Evolutionary conservation across 139 green algal genomes (phyloP).

Genomic region (Deuterostichococcus epilithicus): DNA sequence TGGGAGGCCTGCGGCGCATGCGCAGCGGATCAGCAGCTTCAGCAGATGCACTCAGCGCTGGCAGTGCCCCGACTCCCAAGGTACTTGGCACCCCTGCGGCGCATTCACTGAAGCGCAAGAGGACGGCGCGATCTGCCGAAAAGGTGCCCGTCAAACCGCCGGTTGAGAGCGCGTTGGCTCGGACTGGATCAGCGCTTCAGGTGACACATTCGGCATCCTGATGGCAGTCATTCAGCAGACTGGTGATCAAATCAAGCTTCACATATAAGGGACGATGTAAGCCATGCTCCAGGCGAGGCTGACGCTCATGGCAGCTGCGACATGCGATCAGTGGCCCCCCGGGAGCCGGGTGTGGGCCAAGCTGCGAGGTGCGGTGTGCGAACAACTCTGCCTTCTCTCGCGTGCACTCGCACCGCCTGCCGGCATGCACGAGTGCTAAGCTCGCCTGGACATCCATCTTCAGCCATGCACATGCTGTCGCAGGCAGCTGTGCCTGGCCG

Average conservation of each 20-base stretch:
- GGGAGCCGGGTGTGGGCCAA: constrained; percentile 24
- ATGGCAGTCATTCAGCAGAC: too few relatives aligned
- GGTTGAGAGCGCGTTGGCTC: background rate
- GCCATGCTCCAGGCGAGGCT: background rate
- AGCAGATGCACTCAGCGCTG: too few relatives aligned
- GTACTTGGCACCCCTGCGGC: too few relatives aligned
- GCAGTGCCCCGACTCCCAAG: too few relatives aligned
- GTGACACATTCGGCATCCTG: background rate
- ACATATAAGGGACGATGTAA: too few relatives aligned
- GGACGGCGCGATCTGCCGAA: background rate
- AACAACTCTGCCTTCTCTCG: too few relatives aligned
- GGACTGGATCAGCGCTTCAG: background rate
- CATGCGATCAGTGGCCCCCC: background rate
- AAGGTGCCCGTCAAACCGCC: background rate
- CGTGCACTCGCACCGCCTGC: too few relatives aligned
- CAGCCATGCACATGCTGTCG: constrained; percentile 12
- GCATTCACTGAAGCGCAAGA: background rate
- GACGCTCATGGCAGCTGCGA: background rate
- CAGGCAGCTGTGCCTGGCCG: constrained; percentile 45
- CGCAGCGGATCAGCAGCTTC: too few relatives aligned
- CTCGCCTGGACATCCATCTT: too few relatives aligned
- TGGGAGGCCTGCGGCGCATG: too few relatives aligned
- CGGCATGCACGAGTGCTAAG: too few relatives aligned
- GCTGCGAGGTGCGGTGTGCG: constrained; percentile 8
- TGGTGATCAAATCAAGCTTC: too few relatives aligned